Conservation (phyloP, 1,139 yeast species). For the Blastobotrys arbuscula region DNA sequence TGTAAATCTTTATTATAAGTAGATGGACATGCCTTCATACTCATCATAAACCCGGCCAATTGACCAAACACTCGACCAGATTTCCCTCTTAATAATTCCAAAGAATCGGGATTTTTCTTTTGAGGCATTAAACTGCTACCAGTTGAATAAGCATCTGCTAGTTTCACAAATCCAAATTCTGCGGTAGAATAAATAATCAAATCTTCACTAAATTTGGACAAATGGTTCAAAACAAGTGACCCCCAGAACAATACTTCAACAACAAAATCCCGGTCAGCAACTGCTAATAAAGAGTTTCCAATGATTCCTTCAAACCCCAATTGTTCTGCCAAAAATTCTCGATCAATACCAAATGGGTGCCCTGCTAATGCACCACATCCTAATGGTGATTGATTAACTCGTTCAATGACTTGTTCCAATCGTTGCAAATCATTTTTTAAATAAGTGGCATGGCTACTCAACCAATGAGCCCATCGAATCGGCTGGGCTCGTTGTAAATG, state of each 20-base stretch:
- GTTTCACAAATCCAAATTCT: slow-evolving; percentile 87
- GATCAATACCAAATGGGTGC: slow-evolving; percentile 95
- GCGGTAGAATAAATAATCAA: slow-evolving; percentile 93
- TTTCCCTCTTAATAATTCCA: slow-evolving; percentile 92
- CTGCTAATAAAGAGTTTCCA: slow-evolving; percentile 93
- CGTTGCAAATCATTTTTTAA: slow-evolving; percentile 86
- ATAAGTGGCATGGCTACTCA: slow-evolving; percentile 90
- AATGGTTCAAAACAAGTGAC: slow-evolving; percentile 90
- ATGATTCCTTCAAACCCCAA: slow-evolving; percentile 57
- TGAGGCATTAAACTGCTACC: slow-evolving; percentile 99
- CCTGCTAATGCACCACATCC: slow-evolving; percentile 99
- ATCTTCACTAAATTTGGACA: slow-evolving; percentile 91
- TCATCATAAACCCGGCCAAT: slow-evolving; percentile 91
- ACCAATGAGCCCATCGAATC: slow-evolving; percentile 98
- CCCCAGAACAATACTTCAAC: slow-evolving; percentile 98
- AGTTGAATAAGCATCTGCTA: slow-evolving; percentile 97
- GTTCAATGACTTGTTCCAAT: slow-evolving; percentile 67
- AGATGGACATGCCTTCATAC: slow-evolving; percentile 91
- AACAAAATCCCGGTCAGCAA: slow-evolving; percentile 94
- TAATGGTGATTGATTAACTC: slow-evolving; percentile 84
- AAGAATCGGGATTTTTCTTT: slow-evolving; percentile 95
- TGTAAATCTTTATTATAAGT: slow-evolving; percentile 98
- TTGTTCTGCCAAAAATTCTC: slow-evolving; percentile 70
- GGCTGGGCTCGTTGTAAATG: slow-evolving; percentile 99
- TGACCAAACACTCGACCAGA: slow-evolving; percentile 97